Base-by-base conservation (phyloP, 768 basidiomycete species). In the Cyclocybe aegerita region DNA sequence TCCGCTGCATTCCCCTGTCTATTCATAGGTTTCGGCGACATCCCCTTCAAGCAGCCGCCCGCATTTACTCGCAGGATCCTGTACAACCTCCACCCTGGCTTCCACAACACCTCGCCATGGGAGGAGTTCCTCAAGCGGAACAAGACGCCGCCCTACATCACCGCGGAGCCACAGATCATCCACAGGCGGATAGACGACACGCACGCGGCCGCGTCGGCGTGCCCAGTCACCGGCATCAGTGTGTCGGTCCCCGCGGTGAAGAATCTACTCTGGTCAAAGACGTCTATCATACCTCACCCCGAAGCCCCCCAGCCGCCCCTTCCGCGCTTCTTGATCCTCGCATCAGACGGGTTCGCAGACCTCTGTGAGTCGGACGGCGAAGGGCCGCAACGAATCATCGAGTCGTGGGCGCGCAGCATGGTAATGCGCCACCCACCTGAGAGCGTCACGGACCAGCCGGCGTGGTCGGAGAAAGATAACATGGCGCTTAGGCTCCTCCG, bases 21-120 rank as follows among this genome's bases (percentile, higher is more conserved):
- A 15, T 46, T 40, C 45, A 15, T 61, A 86, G 85, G 83, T 64
- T 73, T 87, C 46, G 85, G 85, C 15, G 85, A 87, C 57, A 80
- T 82, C 50, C 82, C 83, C 34, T 87, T 86, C 70, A 87, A 87
- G 65, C 85, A 86, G 52, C 83, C 83, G n/a, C 81, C 84, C 17
- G 74, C 72, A 32, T 86, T 86, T 63, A 86, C 82, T 14, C 73
- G 83, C 36, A 78, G 82, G 9, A 80, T 87, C 39, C 67, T 87
- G 10, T 85, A 85, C 62, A 85, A 85, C 60, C 71, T 86, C 38
- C 75, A 79, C 49, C 82, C 83, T 11, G 84, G 83, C 9, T 78
- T 81, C 59, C 75, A 78, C 49, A 78, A 83, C 49, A 82, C 71
- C 37, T 79, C 80, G 1, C 80, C 71, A 43, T 85, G 84, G 83